Evolutionary conservation across 2,329 filamentous ascomycete genomes (phyloP).

Genomic region (Aspergillus pseudoterreus): DNA sequence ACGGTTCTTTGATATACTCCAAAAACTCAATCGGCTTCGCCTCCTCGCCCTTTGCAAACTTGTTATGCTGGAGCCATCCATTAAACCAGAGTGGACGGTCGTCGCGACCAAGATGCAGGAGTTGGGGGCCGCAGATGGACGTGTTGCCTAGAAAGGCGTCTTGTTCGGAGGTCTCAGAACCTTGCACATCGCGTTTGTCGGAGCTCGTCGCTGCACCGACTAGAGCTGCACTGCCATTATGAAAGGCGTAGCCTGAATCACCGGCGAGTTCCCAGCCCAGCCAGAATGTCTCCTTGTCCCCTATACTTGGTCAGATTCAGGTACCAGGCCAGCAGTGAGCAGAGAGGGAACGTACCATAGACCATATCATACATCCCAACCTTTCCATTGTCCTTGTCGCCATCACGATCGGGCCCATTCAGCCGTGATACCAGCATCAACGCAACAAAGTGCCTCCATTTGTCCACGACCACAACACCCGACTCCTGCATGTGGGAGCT

Average conservation of each 20-base stretch:
- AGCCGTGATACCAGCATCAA: slow-evolving; percentile 34
- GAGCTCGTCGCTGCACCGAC: slow-evolving; percentile 6
- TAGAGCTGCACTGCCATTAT: slow-evolving; percentile 31
- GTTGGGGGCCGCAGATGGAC: slow-evolving; percentile 44
- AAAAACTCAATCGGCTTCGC: slow-evolving; percentile 36
- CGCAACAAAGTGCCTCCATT: slow-evolving; percentile 45
- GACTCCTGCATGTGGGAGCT: slow-evolving; percentile 38
- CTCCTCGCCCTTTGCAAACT: slow-evolving; percentile 35
- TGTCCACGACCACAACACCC: slow-evolving; percentile 47
- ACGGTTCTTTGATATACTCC: slow-evolving; percentile 9
- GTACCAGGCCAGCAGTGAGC: too few relatives aligned
- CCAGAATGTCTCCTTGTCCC: slow-evolving; percentile 52
- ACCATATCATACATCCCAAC: slow-evolving; percentile 45
- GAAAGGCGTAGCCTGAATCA: slow-evolving; percentile 43
- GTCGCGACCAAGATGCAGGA: slow-evolving; percentile 42
- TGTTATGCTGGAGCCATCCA: slow-evolving; percentile 42
- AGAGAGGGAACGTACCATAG: slow-evolving; percentile 32
- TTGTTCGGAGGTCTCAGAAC: neutral
- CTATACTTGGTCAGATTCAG: slow-evolving; percentile 16
- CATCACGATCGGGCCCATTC: slow-evolving; percentile 44
- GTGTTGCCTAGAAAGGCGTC: slow-evolving; percentile 17
- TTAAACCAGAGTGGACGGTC: slow-evolving; percentile 48
- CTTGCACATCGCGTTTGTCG: neutral
- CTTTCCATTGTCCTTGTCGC: slow-evolving; percentile 33
- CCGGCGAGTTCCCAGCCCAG: slow-evolving; percentile 46